A percentile compares a stretch with the other conserved stretches of the same genome.
Conservation (phyloP, 306 rosid genomes). For the Carpinus fangiana region DNA sequence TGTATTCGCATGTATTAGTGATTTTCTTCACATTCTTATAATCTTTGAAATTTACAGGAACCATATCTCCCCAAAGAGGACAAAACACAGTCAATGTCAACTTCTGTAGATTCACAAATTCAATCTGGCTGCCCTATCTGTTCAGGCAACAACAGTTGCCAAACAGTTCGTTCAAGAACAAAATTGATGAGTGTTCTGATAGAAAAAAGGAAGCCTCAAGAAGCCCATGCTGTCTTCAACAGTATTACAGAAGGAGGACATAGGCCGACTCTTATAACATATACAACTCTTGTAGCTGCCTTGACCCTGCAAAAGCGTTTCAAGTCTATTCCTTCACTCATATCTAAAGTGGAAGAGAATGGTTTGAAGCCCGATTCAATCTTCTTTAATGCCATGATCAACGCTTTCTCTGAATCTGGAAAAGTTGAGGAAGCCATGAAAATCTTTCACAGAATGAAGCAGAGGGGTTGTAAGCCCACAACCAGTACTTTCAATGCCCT, state of each 20-base stretch:
- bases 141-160: constrained; percentile 61
- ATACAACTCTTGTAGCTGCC: constrained; percentile 86
- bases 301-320: constrained; percentile 80
- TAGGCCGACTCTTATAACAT: constrained; percentile 78
- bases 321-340: constrained; percentile 68
- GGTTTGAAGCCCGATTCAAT: constrained; percentile 85
- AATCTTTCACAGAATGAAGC: constrained; percentile 73
- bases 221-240: constrained; percentile 65
- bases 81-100: constrained; percentile 42
- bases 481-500: constrained; percentile 89
- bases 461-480: constrained; percentile 76
- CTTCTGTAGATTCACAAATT: constrained; percentile 36
- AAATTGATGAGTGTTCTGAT: constrained; percentile 74
- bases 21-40: constrained; percentile 20
- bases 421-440: constrained; percentile 69
- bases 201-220: constrained; percentile 72
- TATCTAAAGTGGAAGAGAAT: constrained; percentile 66
- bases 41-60: constrained; percentile 40
- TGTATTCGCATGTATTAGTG: not conserved
- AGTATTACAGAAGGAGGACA: constrained; percentile 77
- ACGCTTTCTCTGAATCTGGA: constrained; percentile 84
- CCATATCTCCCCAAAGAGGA: constrained; percentile 42
- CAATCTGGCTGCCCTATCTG: constrained; percentile 66
- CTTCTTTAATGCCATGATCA: constrained; percentile 88
- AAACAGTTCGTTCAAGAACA: constrained; percentile 76